These are phyloP conservation scores for Pythium biforme DNA, from an alignment of 352 stramenopile species.

Conservation along the genomic window DNA sequence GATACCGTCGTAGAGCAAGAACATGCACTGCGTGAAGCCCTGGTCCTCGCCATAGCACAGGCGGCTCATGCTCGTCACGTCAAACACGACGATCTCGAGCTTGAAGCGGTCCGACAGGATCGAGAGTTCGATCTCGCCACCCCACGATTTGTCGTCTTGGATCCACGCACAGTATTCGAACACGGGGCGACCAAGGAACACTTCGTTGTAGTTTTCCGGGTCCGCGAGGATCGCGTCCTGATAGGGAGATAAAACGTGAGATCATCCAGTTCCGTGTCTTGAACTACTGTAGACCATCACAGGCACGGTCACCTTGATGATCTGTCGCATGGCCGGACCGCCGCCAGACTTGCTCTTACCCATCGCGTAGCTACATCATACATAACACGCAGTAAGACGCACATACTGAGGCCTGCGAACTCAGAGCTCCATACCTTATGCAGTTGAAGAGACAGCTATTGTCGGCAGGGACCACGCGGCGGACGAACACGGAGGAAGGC, in stretches of 20 bases:
- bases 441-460: conserved; percentile 88
- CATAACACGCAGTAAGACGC: too few species aligned
- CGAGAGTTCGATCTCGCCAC: conserved; percentile 84
- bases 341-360: conserved; percentile 60
- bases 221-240: conserved; percentile 63
- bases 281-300: background rate
- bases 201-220: conserved; percentile 64
- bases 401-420: too few species aligned
- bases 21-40: conserved; percentile 80
- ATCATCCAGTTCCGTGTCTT: background rate
- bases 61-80: conserved; percentile 83
- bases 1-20: conserved; percentile 84
- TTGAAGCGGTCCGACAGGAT: conserved; percentile 78
- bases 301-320: conserved; percentile 45
- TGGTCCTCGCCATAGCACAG: conserved; percentile 83
- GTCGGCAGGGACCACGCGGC: conserved; percentile 74
- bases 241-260: background rate
- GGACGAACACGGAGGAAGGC: conserved; percentile 56
- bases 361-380: conserved; percentile 62
- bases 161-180: conserved; percentile 87
- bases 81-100: conserved; percentile 84
- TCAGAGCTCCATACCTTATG: conserved; percentile 69
- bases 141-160: conserved; percentile 77
- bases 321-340: conserved; percentile 54
- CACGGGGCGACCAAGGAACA: conserved; percentile 74